A percentile compares a stretch with the other conserved stretches of the same genome.
Evolutionary conservation across 257 asterid species (phyloP).

Genomic region (Ballota nigra): DNA sequence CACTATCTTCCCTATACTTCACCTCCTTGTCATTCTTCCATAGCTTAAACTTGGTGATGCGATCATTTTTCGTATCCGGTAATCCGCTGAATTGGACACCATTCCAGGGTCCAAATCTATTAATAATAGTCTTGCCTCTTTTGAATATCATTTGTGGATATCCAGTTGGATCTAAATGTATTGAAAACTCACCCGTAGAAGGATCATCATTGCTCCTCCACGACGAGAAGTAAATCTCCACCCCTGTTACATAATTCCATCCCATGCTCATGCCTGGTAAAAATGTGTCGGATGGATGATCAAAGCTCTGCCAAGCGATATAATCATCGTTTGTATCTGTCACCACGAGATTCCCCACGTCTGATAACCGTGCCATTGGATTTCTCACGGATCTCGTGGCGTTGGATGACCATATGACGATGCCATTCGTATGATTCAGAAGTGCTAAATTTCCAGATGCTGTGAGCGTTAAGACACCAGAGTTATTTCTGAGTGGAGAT

Average conservation of each 20-base stretch:
- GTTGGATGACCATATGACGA: background rate
- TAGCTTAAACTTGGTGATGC: background rate
- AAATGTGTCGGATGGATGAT: constrained; percentile 18
- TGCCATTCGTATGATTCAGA: background rate
- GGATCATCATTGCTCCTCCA: constrained; percentile 12
- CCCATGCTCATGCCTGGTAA: constrained; percentile 13
- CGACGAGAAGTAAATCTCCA: background rate
- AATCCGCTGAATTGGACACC: background rate
- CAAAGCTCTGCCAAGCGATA: constrained; percentile 15
- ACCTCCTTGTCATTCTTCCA: background rate
- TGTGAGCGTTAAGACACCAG: background rate
- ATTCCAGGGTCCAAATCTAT: constrained; percentile 4
- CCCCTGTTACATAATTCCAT: background rate
- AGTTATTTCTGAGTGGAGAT: background rate
- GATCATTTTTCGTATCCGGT: background rate
- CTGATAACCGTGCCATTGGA: background rate
- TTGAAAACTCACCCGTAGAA: background rate
- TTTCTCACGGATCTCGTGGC: background rate
- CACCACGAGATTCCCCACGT: constrained; percentile 21
- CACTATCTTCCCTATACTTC: background rate
- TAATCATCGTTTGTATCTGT: background rate
- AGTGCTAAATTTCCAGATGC: background rate
- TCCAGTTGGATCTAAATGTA: constrained; percentile 3
- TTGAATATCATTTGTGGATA: constrained; percentile 4
- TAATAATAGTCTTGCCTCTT: background rate